Conservation (phyloP, 495 filamentous ascomycete genomes). For the Recurvomyces mirabilis region DNA sequence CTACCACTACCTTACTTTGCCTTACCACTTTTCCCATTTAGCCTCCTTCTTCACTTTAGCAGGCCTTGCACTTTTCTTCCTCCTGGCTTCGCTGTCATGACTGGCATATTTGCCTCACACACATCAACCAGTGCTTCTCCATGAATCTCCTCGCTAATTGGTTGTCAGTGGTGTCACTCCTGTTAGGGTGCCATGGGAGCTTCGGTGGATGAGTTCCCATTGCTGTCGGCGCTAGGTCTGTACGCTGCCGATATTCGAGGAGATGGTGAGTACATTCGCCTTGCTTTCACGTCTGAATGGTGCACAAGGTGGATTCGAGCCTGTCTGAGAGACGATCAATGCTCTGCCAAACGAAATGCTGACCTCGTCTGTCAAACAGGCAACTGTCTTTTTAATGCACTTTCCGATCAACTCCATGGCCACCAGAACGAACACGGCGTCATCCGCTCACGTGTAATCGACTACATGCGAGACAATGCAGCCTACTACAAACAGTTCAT, state of each 20-base stretch:
- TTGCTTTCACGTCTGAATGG: slow-evolving; percentile 3
- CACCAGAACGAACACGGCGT: slow-evolving; percentile 45
- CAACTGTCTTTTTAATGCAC: slow-evolving; percentile 68
- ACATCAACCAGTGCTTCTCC: no score
- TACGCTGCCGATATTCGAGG: slow-evolving; percentile 42
- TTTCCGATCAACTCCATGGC: slow-evolving; percentile 65
- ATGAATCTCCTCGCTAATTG: slow-evolving; percentile 2
- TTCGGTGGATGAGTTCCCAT: slow-evolving; percentile 41
- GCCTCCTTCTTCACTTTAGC: no score
- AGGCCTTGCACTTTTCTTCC: no score
- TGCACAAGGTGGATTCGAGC: no score
- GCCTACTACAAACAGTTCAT: slow-evolving; percentile 60
- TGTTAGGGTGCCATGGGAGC: slow-evolving; percentile 15
- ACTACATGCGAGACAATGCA: slow-evolving; percentile 50
- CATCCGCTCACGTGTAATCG: slow-evolving; percentile 50
- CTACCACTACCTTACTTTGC: no score
- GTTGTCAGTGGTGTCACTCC: slow-evolving; percentile 1
- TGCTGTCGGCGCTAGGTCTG: slow-evolving; percentile 38
- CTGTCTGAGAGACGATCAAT: no score
- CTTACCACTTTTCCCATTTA: no score
- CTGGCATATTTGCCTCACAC: no score
- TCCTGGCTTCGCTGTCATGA: no score
- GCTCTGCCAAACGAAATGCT: no score
- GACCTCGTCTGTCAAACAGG: no score
- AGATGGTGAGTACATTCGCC: slow-evolving; percentile 35